Evolutionary conservation across 2,329 filamentous ascomycete genomes (phyloP).

Genomic region (Stylonectria norvegica): DNA sequence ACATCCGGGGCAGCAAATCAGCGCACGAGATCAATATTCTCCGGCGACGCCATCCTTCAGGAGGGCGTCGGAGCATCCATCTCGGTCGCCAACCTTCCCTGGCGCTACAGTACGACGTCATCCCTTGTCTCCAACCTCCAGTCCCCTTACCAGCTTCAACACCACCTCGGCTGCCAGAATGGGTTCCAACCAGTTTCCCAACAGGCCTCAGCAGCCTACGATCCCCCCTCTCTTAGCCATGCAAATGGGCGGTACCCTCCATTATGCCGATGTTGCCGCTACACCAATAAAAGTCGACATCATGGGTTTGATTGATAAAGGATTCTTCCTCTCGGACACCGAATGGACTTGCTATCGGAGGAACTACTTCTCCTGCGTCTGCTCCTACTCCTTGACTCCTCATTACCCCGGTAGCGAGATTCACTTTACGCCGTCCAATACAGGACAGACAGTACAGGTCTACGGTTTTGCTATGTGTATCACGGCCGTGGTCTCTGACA

Average conservation of each 20-base stretch:
- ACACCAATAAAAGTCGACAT: constrained; percentile 67
- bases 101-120: constrained; percentile 45
- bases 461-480: constrained; percentile 79
- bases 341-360: constrained; percentile 92
- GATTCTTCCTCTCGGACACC: constrained; percentile 75
- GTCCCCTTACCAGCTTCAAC: constrained; percentile 45
- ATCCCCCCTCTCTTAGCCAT: constrained; percentile 53
- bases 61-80: constrained; percentile 46
- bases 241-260: constrained; percentile 56
- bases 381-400: constrained; percentile 69
- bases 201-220: constrained; percentile 21
- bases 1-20: constrained; percentile 47
- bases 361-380: constrained; percentile 86
- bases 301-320: constrained; percentile 79
- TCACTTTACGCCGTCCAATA: constrained; percentile 48
- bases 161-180: constrained; percentile 46
- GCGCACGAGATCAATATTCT: constrained; percentile 52
- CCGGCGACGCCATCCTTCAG: constrained; percentile 49
- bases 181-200: constrained; percentile 42
- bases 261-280: constrained; percentile 49
- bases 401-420: constrained; percentile 45
- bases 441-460: constrained; percentile 60
- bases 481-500: constrained; percentile 75
- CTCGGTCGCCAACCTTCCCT: constrained; percentile 52
- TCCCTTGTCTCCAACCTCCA: constrained; percentile 52